Conservation (phyloP, 2,329 filamentous ascomycete genomes). For the Aspergillus bombycis region DNA sequence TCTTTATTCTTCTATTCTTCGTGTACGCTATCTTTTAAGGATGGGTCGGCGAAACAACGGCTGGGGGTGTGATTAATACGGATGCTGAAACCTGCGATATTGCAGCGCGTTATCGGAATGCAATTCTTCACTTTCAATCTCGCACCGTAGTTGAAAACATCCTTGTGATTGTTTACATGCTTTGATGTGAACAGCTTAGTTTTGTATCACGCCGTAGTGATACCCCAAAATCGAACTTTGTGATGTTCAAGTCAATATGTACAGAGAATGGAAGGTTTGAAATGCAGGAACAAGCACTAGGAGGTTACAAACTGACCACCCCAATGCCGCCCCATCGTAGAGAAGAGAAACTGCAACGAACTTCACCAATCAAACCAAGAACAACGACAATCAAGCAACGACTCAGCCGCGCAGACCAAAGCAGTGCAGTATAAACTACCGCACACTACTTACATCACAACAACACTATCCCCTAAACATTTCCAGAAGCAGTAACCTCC, state of each 20-base stretch:
- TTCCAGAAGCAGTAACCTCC: conserved; percentile 26
- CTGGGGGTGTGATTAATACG: conserved; percentile 32
- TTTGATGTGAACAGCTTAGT: background rate
- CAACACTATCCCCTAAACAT: conserved; percentile 23
- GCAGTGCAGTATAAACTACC: background rate
- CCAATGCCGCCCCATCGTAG: background rate
- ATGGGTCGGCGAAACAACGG: conserved; percentile 36
- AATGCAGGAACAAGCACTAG: background rate
- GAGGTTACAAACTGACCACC: background rate
- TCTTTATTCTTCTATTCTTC: conserved; percentile 21
- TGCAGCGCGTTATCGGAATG: conserved; percentile 27
- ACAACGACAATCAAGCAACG: background rate
- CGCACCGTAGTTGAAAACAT: background rate
- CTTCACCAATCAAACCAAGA: background rate
- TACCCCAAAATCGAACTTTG: background rate
- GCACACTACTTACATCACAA: background rate
- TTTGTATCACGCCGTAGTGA: background rate
- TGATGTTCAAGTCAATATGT: conserved; percentile 5
- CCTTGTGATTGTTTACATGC: background rate
- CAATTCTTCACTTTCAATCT: conserved; percentile 14
- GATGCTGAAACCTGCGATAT: conserved; percentile 27
- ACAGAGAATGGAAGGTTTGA: conserved; percentile 6
- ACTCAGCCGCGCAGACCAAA: background rate
- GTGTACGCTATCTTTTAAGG: conserved; percentile 31
- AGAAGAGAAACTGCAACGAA: conserved; percentile 3